Evolutionary conservation across 2,329 filamentous ascomycete genomes (phyloP), one percentile per base, ranked within the genome.

Genomic region (Tolypocladium nubicola): DNA sequence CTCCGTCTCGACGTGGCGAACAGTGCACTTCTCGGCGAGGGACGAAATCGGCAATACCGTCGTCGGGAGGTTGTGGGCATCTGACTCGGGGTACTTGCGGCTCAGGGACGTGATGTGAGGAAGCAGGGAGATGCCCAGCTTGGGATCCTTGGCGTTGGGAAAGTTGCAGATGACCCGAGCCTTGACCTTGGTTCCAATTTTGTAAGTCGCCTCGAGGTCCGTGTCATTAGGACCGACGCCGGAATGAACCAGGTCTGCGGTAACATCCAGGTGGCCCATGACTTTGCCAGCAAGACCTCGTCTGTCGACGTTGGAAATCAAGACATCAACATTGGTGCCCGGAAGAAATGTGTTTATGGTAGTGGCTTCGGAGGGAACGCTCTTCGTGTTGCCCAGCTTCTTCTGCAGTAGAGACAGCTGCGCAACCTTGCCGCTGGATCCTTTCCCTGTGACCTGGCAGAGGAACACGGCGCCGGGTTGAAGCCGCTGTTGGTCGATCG

Each of bases 321-420:
- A 78, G 13, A 97, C 79, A 64, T 96, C 91, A 40, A 91, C 90
- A 7, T 87, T 85, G n/a, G 90, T 94, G 62, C 94, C 95, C 1
- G 95, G 94, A 8, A 97, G 80, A 73, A 96, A 96, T 8, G 89
- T 83, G 69, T 92, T 90, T 67, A 99, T 88, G 0, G 89, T 95
- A 10, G 90, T 90, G 0, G 92, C 92, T 45, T 89, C 85, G 37
- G 79, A 80, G 3, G 96, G 79, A 58, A 80, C 82, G 66, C 84
- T 83, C 52, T 84, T 78, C 59, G 83, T 70, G 64, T 85, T 89
- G 39, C 84, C 87, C 21, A 90, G 76, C 64, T 87, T 88, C 61
- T 82, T 81, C 47, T 83, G 77, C 64, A 90, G 83, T 23, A 90
- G 84, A 2, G 90, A 92, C 30, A 99, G 80, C 72, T 97, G 96